Base-by-base conservation (phyloP, 106 monocot genomes). In the Triglochin maritima region DNA sequence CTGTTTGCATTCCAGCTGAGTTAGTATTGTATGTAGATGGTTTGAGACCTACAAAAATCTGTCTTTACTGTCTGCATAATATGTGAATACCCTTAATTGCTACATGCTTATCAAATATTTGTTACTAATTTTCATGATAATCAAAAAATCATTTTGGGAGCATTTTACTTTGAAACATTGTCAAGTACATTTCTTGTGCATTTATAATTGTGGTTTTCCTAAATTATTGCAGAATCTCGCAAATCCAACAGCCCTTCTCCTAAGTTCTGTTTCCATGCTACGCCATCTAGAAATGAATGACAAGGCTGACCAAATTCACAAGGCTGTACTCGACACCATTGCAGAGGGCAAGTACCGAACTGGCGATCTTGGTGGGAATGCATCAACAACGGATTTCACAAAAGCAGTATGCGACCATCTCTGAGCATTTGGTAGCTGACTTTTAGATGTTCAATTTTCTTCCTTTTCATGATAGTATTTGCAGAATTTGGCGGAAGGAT, bases 201-300 rank as follows among this genome's bases (percentile, higher is more conserved):
- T 45, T 11, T 17, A 9, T 64, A 0, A 10, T 49, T 46, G 7
- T 7, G 10, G 5, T 12, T 45, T 56, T 10, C 48, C 7, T 10
- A 8, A 3, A 42, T 69, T 62, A 4, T 75, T 76, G 5, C 78
- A 94, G 94, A 87, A 82, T 62, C 86, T 94, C 47, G 94, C 94
- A 49, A 94, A 94, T 64, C 94, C 94, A 13, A 94, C 89, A 3
- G 89, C 94, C 29, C 74, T 89, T 12, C 65, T 89, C 9, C 73
- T 94, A 42, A 94, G 94, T 72, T 57, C 80, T 60, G 94, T 94
- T 14, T 74, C 74, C 69, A 94, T 94, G 94, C 52, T 94, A 60
- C 83, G 86, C 48, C 94, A 94, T 74, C 57, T 94, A 42, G 73
- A 85, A 10, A 69, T 94, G 53, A 78, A 78, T 11, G 78, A 84